phyloP scores from a whole-genome alignment of 1,284 basidiomycete species.

The Ustilago crameri region DNA sequence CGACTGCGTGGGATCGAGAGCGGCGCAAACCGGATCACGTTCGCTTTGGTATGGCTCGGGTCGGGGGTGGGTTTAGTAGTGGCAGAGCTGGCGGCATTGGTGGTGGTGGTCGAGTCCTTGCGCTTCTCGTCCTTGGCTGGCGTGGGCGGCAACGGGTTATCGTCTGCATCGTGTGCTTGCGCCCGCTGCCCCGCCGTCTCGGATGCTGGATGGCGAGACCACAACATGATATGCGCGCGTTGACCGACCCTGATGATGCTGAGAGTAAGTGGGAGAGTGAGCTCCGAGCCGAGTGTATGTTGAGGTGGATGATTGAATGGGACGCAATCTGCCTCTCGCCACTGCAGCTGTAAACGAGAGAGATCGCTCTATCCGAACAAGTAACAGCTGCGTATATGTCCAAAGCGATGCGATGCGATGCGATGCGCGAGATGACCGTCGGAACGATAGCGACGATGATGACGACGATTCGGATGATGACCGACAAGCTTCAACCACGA shows the following conservation, averaged over 20 bases:
- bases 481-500: too few relatives aligned
- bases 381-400: too few relatives aligned
- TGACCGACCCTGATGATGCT: too few relatives aligned
- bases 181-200: constrained; percentile 40
- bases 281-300: neutral
- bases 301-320: too few relatives aligned
- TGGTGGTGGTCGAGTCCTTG: too few relatives aligned
- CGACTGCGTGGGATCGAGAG: constrained; percentile 60
- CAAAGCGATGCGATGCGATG: too few relatives aligned
- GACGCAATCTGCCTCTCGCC: too few relatives aligned
- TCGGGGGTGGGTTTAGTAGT: neutral
- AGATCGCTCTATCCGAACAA: too few relatives aligned
- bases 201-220: constrained; percentile 38
- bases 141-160: constrained; percentile 2
- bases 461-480: too few relatives aligned
- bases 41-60: constrained; percentile 19
- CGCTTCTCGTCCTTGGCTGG: constrained; percentile 2
- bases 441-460: too few relatives aligned
- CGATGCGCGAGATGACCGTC: neutral
- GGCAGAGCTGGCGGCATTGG: neutral
- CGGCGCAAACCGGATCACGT: constrained; percentile 57
- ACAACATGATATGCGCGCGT: constrained; percentile 12
- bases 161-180: constrained; percentile 27
- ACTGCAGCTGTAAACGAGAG: too few relatives aligned
- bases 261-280: too few relatives aligned